Evolutionary conservation across 352 stramenopile species (phyloP).

Genomic region (Phytophthora chlamydospora): DNA sequence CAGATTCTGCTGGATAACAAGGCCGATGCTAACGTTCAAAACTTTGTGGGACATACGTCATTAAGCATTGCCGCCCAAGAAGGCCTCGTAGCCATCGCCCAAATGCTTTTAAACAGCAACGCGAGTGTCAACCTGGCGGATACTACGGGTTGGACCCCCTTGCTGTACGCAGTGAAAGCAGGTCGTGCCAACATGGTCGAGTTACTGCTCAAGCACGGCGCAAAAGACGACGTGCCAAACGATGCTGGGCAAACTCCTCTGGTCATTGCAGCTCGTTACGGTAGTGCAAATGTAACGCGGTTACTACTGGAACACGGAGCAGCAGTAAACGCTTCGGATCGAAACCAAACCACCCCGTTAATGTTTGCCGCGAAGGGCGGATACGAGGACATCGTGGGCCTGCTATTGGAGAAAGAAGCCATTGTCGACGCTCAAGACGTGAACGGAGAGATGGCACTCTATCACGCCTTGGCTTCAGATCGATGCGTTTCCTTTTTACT

Average conservation of each 20-base stretch:
- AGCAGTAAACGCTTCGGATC: not conserved
- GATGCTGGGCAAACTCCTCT: slow-evolving; percentile 1
- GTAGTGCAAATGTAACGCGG: not conserved
- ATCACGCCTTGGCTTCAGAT: not conserved
- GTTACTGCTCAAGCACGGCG: not conserved
- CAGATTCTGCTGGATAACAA: not conserved
- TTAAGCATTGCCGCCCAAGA: slow-evolving; percentile 3
- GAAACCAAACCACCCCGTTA: not conserved
- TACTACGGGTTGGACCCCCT: not conserved
- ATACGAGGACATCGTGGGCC: not conserved
- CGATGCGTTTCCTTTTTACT: not conserved
- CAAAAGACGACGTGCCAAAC: not conserved
- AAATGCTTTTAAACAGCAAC: not conserved
- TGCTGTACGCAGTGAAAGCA: slow-evolving; percentile 5
- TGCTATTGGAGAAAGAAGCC: not conserved
- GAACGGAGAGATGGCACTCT: slow-evolving; percentile 1
- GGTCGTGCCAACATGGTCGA: not conserved
- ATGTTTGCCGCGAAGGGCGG: slow-evolving; percentile 2
- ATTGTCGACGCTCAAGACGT: slow-evolving; percentile 1
- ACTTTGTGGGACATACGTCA: not conserved
- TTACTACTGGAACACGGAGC: not conserved
- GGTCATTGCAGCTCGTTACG: slow-evolving; percentile 1
- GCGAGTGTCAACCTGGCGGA: not conserved
- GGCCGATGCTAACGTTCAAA: not conserved
- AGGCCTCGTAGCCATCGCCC: not conserved